Evolutionary conservation across 805 yeast species (phyloP), one percentile per base, ranked within the genome.

Genomic region (Yamadazyma paraphyllophila): DNA sequence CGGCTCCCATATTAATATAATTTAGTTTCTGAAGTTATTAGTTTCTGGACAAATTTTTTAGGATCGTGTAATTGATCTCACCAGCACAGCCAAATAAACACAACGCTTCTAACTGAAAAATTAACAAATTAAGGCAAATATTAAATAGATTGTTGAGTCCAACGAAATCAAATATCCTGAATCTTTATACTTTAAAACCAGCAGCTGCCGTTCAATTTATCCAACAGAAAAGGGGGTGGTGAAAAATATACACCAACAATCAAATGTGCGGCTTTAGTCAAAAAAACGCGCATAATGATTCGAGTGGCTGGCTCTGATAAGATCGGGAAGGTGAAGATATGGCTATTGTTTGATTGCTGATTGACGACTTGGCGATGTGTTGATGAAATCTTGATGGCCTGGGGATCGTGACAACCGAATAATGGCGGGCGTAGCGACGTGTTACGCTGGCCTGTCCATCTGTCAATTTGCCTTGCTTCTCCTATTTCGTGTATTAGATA

Each of bases 251-350:
- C 33, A 39, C 14, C 20, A 12, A 9, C 15, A 39, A 24, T 10
- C 24, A 20, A 20, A 14, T 24, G 11, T 39, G 41, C 41, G 41
- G 41, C 41, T 39, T 39, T 39, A 39, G 24, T 6, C 33, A 27
- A n/a, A 13, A n/a, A 27, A 11, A 24, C 41, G 41, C 41, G 35
- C 26, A 29, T 12, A 29, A 4, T 13, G 12, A 29, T 31, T 37
- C 31, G 25, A 37, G 17, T 39, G 41, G 41, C 41, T 39, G 41
- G 41, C 41, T 39, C 38, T 17, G 41, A 39, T 39, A 39, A 39
- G 41, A 17, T 17, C 38, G 15, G 36, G 36, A 11, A 20, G 6
- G 24, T 3, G 24, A 6, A 6, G 6, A 20, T 20, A 6, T 3
- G 24, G 24, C 24, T 20, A 20, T 20, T 20, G 24, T 20, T 20